Evolutionary conservation across 2,329 filamentous ascomycete species (phyloP), one percentile per base, ranked within the genome.

Genomic region (Capronia epimyces): DNA sequence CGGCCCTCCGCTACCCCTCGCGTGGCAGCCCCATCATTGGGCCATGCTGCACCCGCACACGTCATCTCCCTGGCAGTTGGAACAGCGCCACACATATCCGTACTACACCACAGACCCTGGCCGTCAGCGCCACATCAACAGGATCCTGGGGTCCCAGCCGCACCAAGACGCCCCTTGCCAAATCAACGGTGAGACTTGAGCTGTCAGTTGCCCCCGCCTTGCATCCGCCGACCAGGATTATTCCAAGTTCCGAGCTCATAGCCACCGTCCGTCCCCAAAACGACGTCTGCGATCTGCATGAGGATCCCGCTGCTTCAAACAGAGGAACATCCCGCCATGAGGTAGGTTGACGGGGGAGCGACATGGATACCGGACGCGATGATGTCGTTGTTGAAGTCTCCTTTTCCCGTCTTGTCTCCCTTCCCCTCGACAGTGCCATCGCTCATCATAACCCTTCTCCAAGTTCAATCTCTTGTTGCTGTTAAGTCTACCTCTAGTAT

Each of bases 331-430:
- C 25, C 41, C 20, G 10, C 5, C 7, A 31, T 16, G n/a, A 39
- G 31, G 27, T 40, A 37, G 16, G 13, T 27, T 20, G 34, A 37
- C 34, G 18, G 6, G 34, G 15, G 13, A 37, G 34, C 6, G 34
- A 37, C 34, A 37, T 20, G 15, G 34, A 37, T 41, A 8, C 24
- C 16, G 32, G 27, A n/a, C 46, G 13, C 45, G 40, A 58, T 56
- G 56, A 58, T 58, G 50, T 54, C 53, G 52, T 55, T 49, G 50
- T 45, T 50, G 43, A 31, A 27, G 46, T 46, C 36, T 46, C 44
- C 36, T 49, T 55, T 50, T 50, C 43, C 54, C 24, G 20, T 21
- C 40, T 22, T 29, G 34, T 27, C 27, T 44, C 52, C 34, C 36
- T n/a, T 21, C 18, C 18, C 24, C 24, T 15, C 2, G 22, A 7